Base-by-base conservation (phyloP, 352 stramenopile genomes). In the Phytophthora lateralis region DNA sequence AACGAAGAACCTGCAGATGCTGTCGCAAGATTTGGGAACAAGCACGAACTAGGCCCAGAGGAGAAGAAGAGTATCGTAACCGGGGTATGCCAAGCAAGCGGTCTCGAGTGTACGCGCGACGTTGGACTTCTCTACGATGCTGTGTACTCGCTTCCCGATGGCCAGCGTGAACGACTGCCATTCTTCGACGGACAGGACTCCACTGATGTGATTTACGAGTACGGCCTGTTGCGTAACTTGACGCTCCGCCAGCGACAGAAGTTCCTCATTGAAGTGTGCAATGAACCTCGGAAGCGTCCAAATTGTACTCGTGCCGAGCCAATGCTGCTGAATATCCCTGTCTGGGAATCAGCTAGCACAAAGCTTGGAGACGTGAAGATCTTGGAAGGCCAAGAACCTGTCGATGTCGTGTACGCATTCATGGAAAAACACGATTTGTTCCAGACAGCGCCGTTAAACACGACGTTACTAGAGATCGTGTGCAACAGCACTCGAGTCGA, bases 341-440 rank as follows among this genome's bases (percentile, higher is more conserved):
- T 94, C 12, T 92, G 81, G 81, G 85, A 92, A 21, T 81, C 73
- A 2, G 73, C 73, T 0, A 73, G 81, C 38, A 87, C 87, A 35
- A 90, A 91, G 29, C 68, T 92, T 34, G 85, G 80, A 18, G 76
- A 89, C 34, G 69, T 94, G 0, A 71, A 91, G 54, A 76, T 94
- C 10, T 73, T 89, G 37, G 85, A 92, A 55, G 85, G 78, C 24
- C 85, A 94, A 63, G 85, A 94, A 57, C 85, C 85, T 6, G 60
- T 92, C 2, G 85, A 94, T 45, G 71, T 89, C 29, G 81, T 94
- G n/a, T 92, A 94, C 53, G 78, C 85, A 15, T 94, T 94, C 48
- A 76, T 94, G 52, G 85, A 94, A 42, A 94, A 94, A 52, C 85
- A 94, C 67, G 85, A 94, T 42, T 46, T 94, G 21, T 92, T 94